Evolutionary conservation across 306 rosid genomes (phyloP).

Genomic region (Hippophae gyantsensis): DNA sequence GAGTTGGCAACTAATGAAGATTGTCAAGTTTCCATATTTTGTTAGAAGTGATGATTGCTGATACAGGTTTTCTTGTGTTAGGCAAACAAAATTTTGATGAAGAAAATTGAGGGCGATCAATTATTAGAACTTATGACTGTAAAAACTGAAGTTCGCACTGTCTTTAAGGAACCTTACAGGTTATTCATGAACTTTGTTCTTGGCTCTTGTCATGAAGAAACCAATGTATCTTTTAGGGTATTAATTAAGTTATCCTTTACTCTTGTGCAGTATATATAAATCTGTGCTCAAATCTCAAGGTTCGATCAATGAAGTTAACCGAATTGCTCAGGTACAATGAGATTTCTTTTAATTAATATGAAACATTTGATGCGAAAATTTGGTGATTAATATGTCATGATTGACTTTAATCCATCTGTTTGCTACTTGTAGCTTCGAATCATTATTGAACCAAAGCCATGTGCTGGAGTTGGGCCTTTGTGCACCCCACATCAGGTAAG

Average conservation of each 20-base stretch:
- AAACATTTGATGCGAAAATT: slow-evolving; percentile 14
- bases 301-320: slow-evolving; percentile 78
- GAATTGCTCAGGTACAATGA: slow-evolving; percentile 79
- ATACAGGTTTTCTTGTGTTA: slow-evolving; percentile 31
- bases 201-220: slow-evolving; percentile 6
- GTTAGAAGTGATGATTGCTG: slow-evolving; percentile 20
- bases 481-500: slow-evolving; percentile 82
- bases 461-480: slow-evolving; percentile 78
- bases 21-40: slow-evolving; percentile 11
- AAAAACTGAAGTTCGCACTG: slow-evolving; percentile 71
- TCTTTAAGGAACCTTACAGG: slow-evolving; percentile 97
- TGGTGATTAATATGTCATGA: slow-evolving; percentile 21
- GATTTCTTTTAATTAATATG: slow-evolving; percentile 18
- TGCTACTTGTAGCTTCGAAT: slow-evolving; percentile 68
- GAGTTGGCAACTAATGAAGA: slow-evolving; percentile 5
- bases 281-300: slow-evolving; percentile 73
- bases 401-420: slow-evolving; percentile 24
- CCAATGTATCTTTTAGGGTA: neutral
- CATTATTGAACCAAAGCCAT: slow-evolving; percentile 72
- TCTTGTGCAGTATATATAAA: slow-evolving; percentile 64
- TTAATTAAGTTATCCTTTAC: neutral
- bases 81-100: slow-evolving; percentile 77
- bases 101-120: slow-evolving; percentile 89
- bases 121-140: slow-evolving; percentile 77
- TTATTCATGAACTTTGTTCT: slow-evolving; percentile 20